Percentiles rank a stretch among this genome's conserved stretches.
Conservation (phyloP, 169 alveolate genomes). For the Plasmodium falciparum region DNA sequence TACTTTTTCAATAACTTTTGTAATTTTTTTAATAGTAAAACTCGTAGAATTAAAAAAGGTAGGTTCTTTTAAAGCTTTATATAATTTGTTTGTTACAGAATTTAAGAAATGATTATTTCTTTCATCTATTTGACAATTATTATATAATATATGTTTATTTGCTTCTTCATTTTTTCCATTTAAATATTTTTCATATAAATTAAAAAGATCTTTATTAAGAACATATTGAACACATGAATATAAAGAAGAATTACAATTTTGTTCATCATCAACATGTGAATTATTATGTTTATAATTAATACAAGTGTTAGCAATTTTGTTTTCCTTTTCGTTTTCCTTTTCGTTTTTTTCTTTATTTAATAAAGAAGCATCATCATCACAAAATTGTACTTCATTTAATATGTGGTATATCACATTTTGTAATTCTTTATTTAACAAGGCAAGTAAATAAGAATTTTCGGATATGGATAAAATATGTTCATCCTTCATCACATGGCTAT, state of each 20-base stretch:
- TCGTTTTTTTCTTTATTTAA: slow-evolving; percentile 2
- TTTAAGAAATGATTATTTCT: background rate
- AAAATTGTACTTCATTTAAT: background rate
- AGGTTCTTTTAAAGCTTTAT: slow-evolving; percentile 32
- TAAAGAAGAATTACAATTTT: background rate
- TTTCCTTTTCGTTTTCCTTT: background rate
- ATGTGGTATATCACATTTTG: background rate
- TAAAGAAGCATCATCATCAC: background rate
- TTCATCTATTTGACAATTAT: background rate
- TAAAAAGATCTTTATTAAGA: background rate
- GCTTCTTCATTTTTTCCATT: background rate
- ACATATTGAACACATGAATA: background rate
- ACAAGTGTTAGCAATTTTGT: background rate
- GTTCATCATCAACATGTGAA: background rate
- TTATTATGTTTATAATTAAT: background rate
- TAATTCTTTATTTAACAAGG: slow-evolving; percentile 16
- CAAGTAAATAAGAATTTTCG: slow-evolving; percentile 1
- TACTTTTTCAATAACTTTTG: slow-evolving; percentile 17
- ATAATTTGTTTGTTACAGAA: background rate
- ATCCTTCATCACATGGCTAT: background rate
- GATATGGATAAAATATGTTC: slow-evolving; percentile 5
- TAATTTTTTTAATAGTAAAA: slow-evolving; percentile 5
- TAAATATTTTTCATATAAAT: slow-evolving; percentile 9
- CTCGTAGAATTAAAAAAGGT: background rate
- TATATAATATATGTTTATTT: background rate